Conservation (phyloP, 2,329 filamentous ascomycete genomes). For the Akanthomyces muscarius region DNA sequence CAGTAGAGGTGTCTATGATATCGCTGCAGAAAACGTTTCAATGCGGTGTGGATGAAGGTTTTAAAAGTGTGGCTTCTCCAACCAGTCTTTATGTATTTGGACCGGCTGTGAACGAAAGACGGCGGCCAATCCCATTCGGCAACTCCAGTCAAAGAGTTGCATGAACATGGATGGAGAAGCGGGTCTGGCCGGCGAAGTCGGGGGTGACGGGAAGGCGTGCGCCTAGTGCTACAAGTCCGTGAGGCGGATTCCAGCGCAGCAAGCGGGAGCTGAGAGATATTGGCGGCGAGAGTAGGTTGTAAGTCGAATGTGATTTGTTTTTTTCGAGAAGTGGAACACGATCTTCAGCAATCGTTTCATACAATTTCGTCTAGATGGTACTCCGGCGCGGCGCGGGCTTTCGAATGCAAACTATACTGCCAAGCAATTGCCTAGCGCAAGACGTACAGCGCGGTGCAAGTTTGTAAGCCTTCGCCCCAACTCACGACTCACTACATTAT, state of each 20-base stretch:
- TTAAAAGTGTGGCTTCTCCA: neutral
- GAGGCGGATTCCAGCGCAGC: neutral
- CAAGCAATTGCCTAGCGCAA: neutral
- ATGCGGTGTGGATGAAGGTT: constrained; percentile 3
- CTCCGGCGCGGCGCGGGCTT: neutral
- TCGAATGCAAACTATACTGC: neutral
- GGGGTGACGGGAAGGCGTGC: constrained; percentile 8
- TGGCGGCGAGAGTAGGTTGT: neutral
- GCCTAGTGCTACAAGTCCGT: constrained; percentile 4
- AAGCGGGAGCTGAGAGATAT: neutral
- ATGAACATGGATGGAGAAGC: constrained; percentile 9
- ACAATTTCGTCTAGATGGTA: neutral
- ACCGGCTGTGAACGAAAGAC: neutral
- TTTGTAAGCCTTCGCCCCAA: neutral
- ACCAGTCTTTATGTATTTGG: neutral
- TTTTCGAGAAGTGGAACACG: no score
- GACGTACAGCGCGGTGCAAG: neutral
- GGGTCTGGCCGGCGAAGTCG: constrained; percentile 15
- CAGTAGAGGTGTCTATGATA: neutral
- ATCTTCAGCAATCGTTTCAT: no score
- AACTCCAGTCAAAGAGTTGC: neutral
- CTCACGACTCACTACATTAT: neutral
- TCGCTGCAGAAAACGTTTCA: neutral
- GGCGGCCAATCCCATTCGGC: constrained; percentile 4
- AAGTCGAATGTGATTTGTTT: neutral